Evolutionary conservation across 2,329 filamentous ascomycete species (phyloP).

Genomic region (Xylaria sp.): DNA sequence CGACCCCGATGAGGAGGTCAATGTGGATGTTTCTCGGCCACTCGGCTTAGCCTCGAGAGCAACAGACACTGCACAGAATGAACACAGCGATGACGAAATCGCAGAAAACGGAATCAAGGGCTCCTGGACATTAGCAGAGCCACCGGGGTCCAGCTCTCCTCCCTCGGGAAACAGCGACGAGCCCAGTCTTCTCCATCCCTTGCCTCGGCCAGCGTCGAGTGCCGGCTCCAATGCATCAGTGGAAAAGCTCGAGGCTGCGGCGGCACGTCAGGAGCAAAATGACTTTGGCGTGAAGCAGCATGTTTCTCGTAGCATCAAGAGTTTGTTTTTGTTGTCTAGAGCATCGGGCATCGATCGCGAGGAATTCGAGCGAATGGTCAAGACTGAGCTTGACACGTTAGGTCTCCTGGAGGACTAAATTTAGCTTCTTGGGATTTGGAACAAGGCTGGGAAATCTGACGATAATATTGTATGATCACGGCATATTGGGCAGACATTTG

Average conservation of each 20-base stretch:
- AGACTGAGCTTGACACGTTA: constrained; percentile 76
- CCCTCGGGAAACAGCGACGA: constrained; percentile 53
- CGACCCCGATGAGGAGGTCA: constrained; percentile 76
- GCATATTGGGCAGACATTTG: constrained; percentile 10
- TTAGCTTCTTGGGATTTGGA: neutral
- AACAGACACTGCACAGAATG: constrained; percentile 41
- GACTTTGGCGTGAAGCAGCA: constrained; percentile 83
- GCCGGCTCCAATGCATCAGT: constrained; percentile 69
- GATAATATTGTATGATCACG: constrained; percentile 20
- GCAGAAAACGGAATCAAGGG: constrained; percentile 53
- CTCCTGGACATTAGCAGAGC: constrained; percentile 58
- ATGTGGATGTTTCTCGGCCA: constrained; percentile 52
- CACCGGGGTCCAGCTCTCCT: constrained; percentile 53
- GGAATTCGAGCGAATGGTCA: constrained; percentile 79
- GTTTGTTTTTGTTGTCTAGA: constrained; percentile 75
- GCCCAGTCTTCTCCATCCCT: constrained; percentile 56
- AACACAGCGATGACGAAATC: constrained; percentile 42
- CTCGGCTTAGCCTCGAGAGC: constrained; percentile 47
- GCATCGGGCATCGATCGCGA: constrained; percentile 77
- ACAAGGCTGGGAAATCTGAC: neutral
- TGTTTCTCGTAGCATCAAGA: constrained; percentile 80
- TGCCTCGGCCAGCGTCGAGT: constrained; percentile 69
- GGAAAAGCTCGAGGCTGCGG: constrained; percentile 68
- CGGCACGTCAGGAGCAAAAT: constrained; percentile 67
- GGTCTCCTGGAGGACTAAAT: constrained; percentile 70